Percentiles rank a stretch among this genome's conserved stretches.
Evolutionary conservation across 371 early-diverging fungal species (phyloP).

Genomic region (Apophysomyces ossiformis): DNA sequence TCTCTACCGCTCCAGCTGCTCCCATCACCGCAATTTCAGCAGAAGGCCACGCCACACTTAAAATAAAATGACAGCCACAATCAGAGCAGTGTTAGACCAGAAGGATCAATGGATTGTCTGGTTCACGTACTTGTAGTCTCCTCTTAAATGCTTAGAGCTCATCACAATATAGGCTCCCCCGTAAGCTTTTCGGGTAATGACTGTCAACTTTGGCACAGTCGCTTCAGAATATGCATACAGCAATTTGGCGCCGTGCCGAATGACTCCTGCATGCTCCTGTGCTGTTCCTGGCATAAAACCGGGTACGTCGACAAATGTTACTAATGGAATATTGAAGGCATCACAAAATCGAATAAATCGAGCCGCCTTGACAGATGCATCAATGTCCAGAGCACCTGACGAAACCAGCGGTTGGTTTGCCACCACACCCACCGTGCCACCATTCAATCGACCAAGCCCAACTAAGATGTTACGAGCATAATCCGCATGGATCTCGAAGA

Average conservation of each 20-base stretch:
- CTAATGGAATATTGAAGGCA: conserved; percentile 92
- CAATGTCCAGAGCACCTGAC: conserved; percentile 96
- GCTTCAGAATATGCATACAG: conserved; percentile 97
- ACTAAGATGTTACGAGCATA: conserved; percentile 94
- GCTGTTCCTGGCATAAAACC: conserved; percentile 96
- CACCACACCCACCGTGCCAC: conserved; percentile 92
- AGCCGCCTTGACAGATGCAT: conserved; percentile 95
- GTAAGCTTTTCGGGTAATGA: conserved; percentile 96
- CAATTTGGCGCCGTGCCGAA: conserved; percentile 97
- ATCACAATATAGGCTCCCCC: conserved; percentile 99
- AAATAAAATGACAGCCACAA: neutral
- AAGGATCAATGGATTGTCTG: neutral
- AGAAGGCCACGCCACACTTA: conserved; percentile 95
- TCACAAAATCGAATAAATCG: conserved; percentile 97
- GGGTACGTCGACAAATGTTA: conserved; percentile 98
- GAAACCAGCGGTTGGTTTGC: conserved; percentile 96
- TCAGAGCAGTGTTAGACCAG: neutral
- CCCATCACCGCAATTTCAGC: conserved; percentile 99
- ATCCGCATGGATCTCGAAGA: conserved; percentile 93
- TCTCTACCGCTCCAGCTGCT: conserved; percentile 95
- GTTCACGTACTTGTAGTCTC: conserved; percentile 73
- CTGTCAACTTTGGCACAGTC: conserved; percentile 96
- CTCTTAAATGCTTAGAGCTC: conserved; percentile 95
- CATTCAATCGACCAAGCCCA: conserved; percentile 88
- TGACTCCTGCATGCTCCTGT: conserved; percentile 97